Conservation (phyloP, 192 early-diverging fungal genomes). For the Backusella circina region DNA sequence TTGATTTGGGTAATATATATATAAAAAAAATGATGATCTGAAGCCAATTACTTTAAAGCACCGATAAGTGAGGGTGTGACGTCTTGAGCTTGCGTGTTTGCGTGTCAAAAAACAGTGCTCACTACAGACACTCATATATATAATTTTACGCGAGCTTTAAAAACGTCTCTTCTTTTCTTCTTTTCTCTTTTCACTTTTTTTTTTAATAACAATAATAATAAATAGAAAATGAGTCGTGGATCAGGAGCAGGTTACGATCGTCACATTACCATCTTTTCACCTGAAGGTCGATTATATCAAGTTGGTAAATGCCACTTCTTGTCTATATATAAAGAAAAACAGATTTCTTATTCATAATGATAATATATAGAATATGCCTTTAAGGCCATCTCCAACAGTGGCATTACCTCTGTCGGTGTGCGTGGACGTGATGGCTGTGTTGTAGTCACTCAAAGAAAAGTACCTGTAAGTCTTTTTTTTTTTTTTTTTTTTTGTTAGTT, state of each 20-base stretch:
- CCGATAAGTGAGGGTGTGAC: not conserved
- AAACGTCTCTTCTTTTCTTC: not conserved
- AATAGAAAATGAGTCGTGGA: slow-evolving; percentile 30
- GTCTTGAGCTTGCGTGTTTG: not conserved
- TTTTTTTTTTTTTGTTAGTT: not conserved
- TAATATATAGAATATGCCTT: slow-evolving; percentile 90
- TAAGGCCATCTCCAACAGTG: slow-evolving; percentile 97
- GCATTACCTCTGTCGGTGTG: slow-evolving; percentile 93
- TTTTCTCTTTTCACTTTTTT: not conserved
- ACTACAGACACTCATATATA: not conserved
- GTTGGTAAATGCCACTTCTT: slow-evolving; percentile 64
- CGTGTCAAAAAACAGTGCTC: not conserved
- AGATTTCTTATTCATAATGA: not conserved
- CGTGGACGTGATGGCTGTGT: slow-evolving; percentile 95
- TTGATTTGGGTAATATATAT: not conserved
- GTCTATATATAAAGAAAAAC: not conserved
- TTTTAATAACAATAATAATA: not conserved
- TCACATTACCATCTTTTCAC: slow-evolving; percentile 99
- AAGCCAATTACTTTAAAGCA: too few relatives aligned
- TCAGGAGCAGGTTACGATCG: slow-evolving; percentile 88
- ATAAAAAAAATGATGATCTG: too few relatives aligned
- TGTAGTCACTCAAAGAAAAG: slow-evolving; percentile 96
- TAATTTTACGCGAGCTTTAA: not conserved
- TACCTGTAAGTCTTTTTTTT: slow-evolving; percentile 55
- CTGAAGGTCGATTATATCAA: slow-evolving; percentile 99